A percentile compares a stretch with the other conserved stretches of the same genome.
phyloP scores from a whole-genome alignment of 306 rosid species.

The Luffa aegyptiaca region DNA sequence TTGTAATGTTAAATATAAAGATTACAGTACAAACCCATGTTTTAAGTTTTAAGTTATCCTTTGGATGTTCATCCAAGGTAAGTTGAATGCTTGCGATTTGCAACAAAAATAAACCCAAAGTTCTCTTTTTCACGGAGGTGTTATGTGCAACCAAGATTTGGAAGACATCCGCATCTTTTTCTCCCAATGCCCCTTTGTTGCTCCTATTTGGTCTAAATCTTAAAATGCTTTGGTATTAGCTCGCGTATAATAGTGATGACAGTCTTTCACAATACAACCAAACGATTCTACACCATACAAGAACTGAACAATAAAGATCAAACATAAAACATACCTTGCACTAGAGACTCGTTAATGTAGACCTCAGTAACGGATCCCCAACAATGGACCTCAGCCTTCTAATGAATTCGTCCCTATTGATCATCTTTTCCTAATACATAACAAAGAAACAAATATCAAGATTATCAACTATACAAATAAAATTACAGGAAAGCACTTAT shows the following conservation, averaged over 20 bases:
- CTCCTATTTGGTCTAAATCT: neutral
- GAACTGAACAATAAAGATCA: neutral
- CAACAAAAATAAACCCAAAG: neutral
- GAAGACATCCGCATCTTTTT: neutral
- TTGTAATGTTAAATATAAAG: too few species aligned
- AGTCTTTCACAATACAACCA: neutral
- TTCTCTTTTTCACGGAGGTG: neutral
- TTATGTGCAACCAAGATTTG: neutral
- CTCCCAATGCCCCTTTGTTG: neutral
- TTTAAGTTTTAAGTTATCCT: neutral
- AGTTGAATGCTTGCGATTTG: neutral
- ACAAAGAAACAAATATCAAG: constrained; percentile 11
- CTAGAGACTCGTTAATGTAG: constrained; percentile 36
- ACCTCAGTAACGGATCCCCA: constrained; percentile 67
- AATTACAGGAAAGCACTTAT: neutral
- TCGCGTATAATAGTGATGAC: neutral
- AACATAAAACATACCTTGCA: constrained; percentile 34
- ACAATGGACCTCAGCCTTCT: constrained; percentile 56
- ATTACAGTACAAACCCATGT: too few species aligned
- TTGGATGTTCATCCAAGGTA: neutral
- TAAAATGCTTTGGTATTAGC: neutral
- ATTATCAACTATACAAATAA: neutral
- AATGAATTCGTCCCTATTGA: constrained; percentile 56
- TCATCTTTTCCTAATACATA: constrained; percentile 44
- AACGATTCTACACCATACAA: neutral